These are phyloP conservation scores for Schizochytrium sp. DNA, from an alignment of 108 stramenopile species.

Conservation along the genomic window DNA sequence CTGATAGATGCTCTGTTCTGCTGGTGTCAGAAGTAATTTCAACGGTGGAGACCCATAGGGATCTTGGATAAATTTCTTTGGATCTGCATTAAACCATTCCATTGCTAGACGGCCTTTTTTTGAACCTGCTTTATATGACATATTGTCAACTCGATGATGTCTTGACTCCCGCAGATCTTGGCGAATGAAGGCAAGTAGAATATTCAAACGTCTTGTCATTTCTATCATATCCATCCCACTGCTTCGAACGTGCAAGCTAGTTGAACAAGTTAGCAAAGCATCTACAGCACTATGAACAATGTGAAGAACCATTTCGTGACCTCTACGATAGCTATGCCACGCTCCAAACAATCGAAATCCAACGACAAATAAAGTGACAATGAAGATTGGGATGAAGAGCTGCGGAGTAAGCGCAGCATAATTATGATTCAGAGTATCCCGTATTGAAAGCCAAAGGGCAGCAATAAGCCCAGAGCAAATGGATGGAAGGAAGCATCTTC, in stretches of 20 bases:
- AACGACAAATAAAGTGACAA: conserved; percentile 54
- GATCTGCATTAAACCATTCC: conserved; percentile 27
- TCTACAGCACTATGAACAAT: conserved; percentile 41
- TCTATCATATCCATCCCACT: conserved; percentile 49
- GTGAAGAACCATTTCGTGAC: conserved; percentile 20
- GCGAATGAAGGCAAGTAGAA: conserved; percentile 27
- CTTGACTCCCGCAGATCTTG: conserved; percentile 52
- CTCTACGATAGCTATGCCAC: conserved; percentile 45
- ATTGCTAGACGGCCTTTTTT: conserved; percentile 50
- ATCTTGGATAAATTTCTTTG: conserved; percentile 42
- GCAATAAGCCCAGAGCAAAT: conserved; percentile 11
- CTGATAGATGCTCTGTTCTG: neutral
- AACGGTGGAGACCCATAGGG: conserved; percentile 34
- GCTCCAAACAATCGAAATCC: conserved; percentile 45
- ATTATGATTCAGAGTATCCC: neutral
- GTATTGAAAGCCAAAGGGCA: neutral
- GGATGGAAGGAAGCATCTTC: conserved; percentile 5
- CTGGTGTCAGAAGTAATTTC: conserved; percentile 25
- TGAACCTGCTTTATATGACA: conserved; percentile 34
- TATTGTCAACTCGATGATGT: conserved; percentile 28
- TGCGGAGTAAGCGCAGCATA: neutral
- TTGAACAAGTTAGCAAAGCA: conserved; percentile 21
- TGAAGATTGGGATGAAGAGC: conserved; percentile 37
- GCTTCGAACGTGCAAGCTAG: conserved; percentile 50
- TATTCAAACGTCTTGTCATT: conserved; percentile 37